A percentile compares a stretch with the other conserved stretches of the same genome.
Evolutionary conservation across 441 rosid species (phyloP).

Genomic region (Bruguiera hainesii): DNA sequence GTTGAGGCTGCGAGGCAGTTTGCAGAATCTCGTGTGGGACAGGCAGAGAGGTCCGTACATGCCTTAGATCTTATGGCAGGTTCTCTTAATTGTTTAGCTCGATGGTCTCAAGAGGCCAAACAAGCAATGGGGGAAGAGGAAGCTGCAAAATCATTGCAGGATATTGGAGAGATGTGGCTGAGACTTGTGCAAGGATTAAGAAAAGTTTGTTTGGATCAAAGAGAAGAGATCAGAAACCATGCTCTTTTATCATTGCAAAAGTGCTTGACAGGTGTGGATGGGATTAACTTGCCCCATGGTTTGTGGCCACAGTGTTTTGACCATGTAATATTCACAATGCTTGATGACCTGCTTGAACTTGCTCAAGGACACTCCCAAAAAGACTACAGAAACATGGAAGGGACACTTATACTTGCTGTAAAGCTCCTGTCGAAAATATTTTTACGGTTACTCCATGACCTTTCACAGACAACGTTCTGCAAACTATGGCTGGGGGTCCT

Average conservation of each 20-base stretch:
- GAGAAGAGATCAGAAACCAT: conserved; percentile 91
- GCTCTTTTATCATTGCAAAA: conserved; percentile 77
- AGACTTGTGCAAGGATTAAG: conserved; percentile 89
- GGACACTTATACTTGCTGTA: conserved; percentile 64
- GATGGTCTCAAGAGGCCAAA: conserved; percentile 68
- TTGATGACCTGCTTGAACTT: conserved; percentile 90
- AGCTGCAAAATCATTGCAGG: conserved; percentile 54
- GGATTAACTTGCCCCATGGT: conserved; percentile 54
- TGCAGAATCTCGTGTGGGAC: conserved; percentile 96
- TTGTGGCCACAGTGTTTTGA: conserved; percentile 90
- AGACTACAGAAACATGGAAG: conserved; percentile 92
- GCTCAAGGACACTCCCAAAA: conserved; percentile 83
- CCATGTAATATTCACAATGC: conserved; percentile 75
- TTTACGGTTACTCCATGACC: conserved; percentile 62
- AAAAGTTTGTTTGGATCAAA: conserved; percentile 97
- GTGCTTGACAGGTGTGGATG: conserved; percentile 73
- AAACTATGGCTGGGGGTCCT: conserved; percentile 94
- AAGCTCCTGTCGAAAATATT: conserved; percentile 78
- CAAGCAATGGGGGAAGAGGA: conserved; percentile 73
- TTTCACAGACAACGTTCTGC: conserved; percentile 81
- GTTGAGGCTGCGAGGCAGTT: conserved; percentile 90
- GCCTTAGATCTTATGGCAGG: conserved; percentile 85
- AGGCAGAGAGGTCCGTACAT: conserved; percentile 75
- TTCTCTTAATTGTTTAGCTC: conserved; percentile 66
- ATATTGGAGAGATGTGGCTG: conserved; percentile 95